Conservation (phyloP, 768 basidiomycete genomes). For the Cantharellus anzutake region DNA sequence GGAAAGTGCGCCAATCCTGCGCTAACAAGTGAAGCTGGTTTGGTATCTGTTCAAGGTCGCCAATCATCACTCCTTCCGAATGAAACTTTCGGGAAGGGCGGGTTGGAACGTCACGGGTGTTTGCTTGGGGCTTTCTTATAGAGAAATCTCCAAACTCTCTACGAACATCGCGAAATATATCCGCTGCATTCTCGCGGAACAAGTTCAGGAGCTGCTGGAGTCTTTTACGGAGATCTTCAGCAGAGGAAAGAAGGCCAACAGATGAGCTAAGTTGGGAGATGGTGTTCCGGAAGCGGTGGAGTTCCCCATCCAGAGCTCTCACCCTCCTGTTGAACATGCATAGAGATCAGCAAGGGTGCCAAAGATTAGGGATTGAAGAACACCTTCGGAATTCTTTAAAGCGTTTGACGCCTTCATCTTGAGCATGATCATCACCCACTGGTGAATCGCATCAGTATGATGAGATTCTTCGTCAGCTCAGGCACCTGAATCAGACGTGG, state of each 20-base stretch:
- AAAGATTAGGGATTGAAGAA: too few species aligned
- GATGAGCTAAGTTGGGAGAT: slow-evolving; percentile 60
- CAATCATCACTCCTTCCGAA: neutral
- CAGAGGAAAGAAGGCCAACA: slow-evolving; percentile 55
- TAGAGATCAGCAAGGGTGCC: too few species aligned
- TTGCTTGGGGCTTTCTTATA: neutral
- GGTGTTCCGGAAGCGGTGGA: slow-evolving; percentile 59
- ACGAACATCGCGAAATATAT: slow-evolving; percentile 10
- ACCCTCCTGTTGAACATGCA: too few species aligned
- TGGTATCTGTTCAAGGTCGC: neutral
- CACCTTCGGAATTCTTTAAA: too few species aligned
- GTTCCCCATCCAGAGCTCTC: slow-evolving; percentile 50
- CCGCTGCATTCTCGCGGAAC: slow-evolving; percentile 57
- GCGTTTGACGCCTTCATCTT: too few species aligned
- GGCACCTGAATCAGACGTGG: too few species aligned
- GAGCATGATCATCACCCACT: too few species aligned
- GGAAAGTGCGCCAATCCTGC: neutral
- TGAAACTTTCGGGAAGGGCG: too few species aligned
- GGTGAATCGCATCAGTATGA: too few species aligned
- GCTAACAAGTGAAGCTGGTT: neutral
- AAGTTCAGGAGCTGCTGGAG: slow-evolving; percentile 51
- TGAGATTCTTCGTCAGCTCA: too few species aligned
- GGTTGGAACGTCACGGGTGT: too few species aligned
- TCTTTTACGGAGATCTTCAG: slow-evolving; percentile 48
- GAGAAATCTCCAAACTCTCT: neutral